Evolutionary conservation across 2,329 filamentous ascomycete genomes (phyloP).

Genomic region (Sarocladiaceae sp.): DNA sequence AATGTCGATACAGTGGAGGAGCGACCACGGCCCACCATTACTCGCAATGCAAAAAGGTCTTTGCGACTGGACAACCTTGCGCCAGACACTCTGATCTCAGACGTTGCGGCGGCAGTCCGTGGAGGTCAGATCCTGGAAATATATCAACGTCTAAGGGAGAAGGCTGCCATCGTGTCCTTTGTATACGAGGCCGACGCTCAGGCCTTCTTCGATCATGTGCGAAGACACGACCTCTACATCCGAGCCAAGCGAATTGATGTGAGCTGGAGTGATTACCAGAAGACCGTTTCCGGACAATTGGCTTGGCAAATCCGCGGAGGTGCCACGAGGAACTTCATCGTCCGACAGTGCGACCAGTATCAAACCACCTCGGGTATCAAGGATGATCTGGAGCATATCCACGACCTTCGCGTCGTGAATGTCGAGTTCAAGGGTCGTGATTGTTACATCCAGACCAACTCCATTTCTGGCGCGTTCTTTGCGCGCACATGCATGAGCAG

Average conservation of each 20-base stretch:
- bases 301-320: conserved; percentile 57
- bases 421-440: conserved; percentile 52
- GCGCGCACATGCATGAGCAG: conserved; percentile 75
- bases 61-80: conserved; percentile 58
- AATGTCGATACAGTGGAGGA: neutral
- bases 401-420: conserved; percentile 66
- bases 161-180: conserved; percentile 63
- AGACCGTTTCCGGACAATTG: conserved; percentile 56
- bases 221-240: conserved; percentile 61
- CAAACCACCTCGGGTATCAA: conserved; percentile 61
- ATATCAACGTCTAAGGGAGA: conserved; percentile 53
- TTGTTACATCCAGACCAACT: conserved; percentile 69
- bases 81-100: conserved; percentile 55
- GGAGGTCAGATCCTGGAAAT: conserved; percentile 68
- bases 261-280: conserved; percentile 66
- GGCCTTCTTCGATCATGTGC: conserved; percentile 59
- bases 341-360: conserved; percentile 50
- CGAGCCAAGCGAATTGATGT: conserved; percentile 63
- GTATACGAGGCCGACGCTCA: conserved; percentile 55
- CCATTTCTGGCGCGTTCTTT: conserved; percentile 67
- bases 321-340: conserved; percentile 67
- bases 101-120: conserved; percentile 58
- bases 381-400: conserved; percentile 74
- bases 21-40: conserved; percentile 9
- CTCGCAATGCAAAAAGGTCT: conserved; percentile 44